Conservation (phyloP, 768 basidiomycete genomes). For the Daedalea quercina region DNA sequence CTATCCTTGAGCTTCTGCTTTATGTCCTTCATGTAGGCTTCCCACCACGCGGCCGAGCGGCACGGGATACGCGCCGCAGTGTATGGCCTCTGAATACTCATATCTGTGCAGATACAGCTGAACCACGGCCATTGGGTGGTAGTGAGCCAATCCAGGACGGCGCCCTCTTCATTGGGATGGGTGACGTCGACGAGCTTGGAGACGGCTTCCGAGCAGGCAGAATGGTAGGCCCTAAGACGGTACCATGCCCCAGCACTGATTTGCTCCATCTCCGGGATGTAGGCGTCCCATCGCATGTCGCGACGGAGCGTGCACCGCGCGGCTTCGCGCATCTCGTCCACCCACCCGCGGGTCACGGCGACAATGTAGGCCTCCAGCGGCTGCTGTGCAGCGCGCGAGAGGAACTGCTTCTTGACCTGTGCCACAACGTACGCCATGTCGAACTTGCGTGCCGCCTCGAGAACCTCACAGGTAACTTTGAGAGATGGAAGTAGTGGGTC, state of each 20-base stretch:
- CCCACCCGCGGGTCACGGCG: slow-evolving; percentile 3
- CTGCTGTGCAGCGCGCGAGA: background rate
- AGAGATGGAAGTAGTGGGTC: slow-evolving; percentile 7
- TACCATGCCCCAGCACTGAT: slow-evolving; percentile 5
- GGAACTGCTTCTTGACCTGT: slow-evolving; percentile 6
- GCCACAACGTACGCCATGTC: slow-evolving; percentile 15
- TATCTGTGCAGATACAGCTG: background rate
- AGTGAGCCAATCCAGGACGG: background rate
- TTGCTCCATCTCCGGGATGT: background rate
- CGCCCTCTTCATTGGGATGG: background rate
- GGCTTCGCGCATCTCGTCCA: slow-evolving; percentile 6
- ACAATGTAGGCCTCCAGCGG: slow-evolving; percentile 8
- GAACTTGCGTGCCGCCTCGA: slow-evolving; percentile 24
- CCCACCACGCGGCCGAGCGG: background rate
- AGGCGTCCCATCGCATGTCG: background rate
- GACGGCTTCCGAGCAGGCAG: background rate
- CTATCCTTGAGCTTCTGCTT: background rate
- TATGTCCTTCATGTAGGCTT: background rate
- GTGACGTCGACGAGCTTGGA: background rate
- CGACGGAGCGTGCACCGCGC: background rate
- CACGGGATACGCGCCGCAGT: background rate
- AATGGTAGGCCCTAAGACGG: slow-evolving; percentile 3
- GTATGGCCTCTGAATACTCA: background rate
- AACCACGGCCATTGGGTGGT: background rate
- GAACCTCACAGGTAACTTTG: slow-evolving; percentile 8